These are phyloP conservation scores for Bonia amplexicaulis DNA, from an alignment of 176 grass and related monocot genomes.

Conservation along the genomic window DNA sequence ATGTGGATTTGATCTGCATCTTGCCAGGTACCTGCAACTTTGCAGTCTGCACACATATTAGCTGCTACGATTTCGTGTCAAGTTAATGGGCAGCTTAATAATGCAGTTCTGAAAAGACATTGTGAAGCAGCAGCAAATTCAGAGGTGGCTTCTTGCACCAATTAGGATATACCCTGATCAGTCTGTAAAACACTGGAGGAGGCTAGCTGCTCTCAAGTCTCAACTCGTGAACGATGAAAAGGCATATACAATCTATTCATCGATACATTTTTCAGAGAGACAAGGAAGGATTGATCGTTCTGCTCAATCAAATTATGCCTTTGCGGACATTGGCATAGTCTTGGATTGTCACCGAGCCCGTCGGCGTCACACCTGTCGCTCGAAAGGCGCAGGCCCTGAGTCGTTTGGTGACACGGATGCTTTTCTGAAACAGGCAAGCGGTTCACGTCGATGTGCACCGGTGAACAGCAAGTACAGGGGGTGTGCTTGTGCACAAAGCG, in stretches of 20 bases:
- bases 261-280: neutral
- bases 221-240: neutral
- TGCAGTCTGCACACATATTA: neutral
- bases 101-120: neutral
- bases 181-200: neutral
- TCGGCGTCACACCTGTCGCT: neutral
- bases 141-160: neutral
- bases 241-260: neutral
- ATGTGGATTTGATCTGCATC: neutral
- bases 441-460: constrained; percentile 35
- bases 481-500: neutral
- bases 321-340: neutral
- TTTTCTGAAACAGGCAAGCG: neutral
- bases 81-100: neutral
- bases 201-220: neutral
- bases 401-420: neutral
- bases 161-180: neutral
- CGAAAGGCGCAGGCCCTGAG: neutral
- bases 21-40: neutral
- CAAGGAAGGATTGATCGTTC: neutral
- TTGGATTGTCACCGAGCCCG: neutral
- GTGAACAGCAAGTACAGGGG: neutral
- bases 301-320: neutral
- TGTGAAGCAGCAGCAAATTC: neutral
- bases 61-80: constrained; percentile 4